phyloP scores from a whole-genome alignment of 805 yeast species.

The Metschnikowia arizonensis region DNA sequence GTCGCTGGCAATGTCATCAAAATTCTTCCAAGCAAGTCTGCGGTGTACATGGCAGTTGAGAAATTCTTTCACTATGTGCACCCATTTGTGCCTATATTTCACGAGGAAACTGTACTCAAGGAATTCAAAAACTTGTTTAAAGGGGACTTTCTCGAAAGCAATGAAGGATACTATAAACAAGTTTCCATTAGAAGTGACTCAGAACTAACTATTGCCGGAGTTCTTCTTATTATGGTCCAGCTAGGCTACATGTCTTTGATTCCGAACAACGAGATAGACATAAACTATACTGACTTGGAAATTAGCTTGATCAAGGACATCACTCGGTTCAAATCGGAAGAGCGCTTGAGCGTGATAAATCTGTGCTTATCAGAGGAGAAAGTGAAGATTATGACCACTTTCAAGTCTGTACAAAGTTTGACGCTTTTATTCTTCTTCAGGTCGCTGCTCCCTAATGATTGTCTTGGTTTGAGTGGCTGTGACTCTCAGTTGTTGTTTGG shows the following conservation, averaged over 20 bases:
- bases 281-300: slow-evolving; percentile 28
- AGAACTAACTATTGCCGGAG: slow-evolving; percentile 30
- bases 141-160: slow-evolving; percentile 9
- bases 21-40: slow-evolving; percentile 29
- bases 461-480: slow-evolving; percentile 38
- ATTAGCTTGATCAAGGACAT: slow-evolving; percentile 27
- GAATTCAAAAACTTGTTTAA: slow-evolving; percentile 26
- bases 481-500: slow-evolving; percentile 40
- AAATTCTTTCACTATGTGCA: slow-evolving; percentile 38
- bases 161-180: slow-evolving; percentile 18
- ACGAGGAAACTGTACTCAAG: slow-evolving; percentile 24
- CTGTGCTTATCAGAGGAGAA: slow-evolving; percentile 34
- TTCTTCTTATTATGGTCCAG: slow-evolving; percentile 27
- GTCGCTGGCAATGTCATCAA: slow-evolving; percentile 27
- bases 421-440: slow-evolving; percentile 32
- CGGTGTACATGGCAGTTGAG: slow-evolving; percentile 24
- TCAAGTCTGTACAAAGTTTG: slow-evolving; percentile 35
- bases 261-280: slow-evolving; percentile 29
- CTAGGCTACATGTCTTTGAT: slow-evolving; percentile 39
- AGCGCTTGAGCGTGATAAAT: slow-evolving; percentile 28
- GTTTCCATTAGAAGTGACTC: slow-evolving; percentile 27
- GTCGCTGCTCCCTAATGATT: slow-evolving; percentile 39
- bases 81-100: slow-evolving; percentile 37
- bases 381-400: slow-evolving; percentile 28
- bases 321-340: slow-evolving; percentile 25